Evolutionary conservation across 1,284 basidiomycete species (phyloP), one percentile per base, ranked within the genome.

Genomic region (Puccinia triticina): DNA sequence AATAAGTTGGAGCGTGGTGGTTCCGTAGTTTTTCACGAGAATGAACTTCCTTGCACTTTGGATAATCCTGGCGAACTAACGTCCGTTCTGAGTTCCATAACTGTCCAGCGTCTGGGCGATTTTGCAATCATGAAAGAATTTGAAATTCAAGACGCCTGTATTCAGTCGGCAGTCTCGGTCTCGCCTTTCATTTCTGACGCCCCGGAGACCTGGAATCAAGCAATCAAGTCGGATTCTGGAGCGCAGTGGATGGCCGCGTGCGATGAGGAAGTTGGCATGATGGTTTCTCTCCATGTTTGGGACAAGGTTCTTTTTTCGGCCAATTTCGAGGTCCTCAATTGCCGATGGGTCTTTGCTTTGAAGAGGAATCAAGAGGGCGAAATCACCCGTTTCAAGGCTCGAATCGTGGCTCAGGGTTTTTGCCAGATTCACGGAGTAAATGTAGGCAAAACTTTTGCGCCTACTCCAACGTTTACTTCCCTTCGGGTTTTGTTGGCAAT

Each of bases 321-420:
- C 23, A 21, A 8, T 21, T 4, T 8, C 16, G 18, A 53, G 4
- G 23, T 53, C 12, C 50, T 53, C 50, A 53, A 8, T 21, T 53
- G 50, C 23, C 50, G 64, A 7, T 66, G 64, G 64, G 64, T 66
- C 32, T 66, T 66, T 43, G 64, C 64, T 18, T 18, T 66, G 11
- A 66, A 66, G n/a, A 7, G 26, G 14, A 26, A 66, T 66, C 29
- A 66, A 21, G 59, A 46, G 32, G 64, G 64, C 7, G 23, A 11
- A 8, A 53, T 53, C 50, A 53, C 18, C 11, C 32, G n/a, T n/a
- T n/a, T n/a, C n/a, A n/a, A n/a, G n/a, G n/a, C n/a, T n/a, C n/a
- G n/a, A n/a, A n/a, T n/a, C n/a, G n/a, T n/a, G n/a, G n/a, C n/a
- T n/a, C n/a, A n/a, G n/a, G n/a, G n/a, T n/a, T n/a, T n/a, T n/a